Percentiles rank a stretch among this genome's conserved stretches.
Evolutionary conservation across 2,329 filamentous ascomycete genomes (phyloP).

Genomic region (Talaromyces sp.): DNA sequence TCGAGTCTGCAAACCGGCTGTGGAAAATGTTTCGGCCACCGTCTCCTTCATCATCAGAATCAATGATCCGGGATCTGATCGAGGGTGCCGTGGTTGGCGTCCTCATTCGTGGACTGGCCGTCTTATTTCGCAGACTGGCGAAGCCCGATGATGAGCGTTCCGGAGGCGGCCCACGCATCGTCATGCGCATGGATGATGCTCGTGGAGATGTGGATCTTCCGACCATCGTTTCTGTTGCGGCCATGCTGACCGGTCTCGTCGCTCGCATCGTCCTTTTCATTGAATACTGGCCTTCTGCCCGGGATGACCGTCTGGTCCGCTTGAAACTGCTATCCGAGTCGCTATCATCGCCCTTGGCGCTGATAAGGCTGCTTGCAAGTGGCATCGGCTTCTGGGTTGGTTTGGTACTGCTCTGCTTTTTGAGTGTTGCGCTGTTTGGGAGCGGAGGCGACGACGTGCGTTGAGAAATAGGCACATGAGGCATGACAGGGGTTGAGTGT

Average conservation of each 20-base stretch:
- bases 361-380: conserved; percentile 33
- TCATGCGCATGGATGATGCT: conserved; percentile 46
- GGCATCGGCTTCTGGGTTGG: conserved; percentile 9
- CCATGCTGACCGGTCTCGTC: conserved; percentile 35
- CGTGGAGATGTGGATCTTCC: conserved; percentile 57
- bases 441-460: conserved; percentile 22
- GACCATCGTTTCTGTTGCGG: conserved; percentile 33
- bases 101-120: conserved; percentile 17
- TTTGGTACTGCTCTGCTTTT: conserved; percentile 2
- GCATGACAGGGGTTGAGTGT: background rate
- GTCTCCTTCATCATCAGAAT: conserved; percentile 60
- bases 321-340: conserved; percentile 74
- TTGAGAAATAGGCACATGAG: background rate
- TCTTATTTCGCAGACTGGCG: conserved; percentile 32
- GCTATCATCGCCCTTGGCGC: conserved; percentile 61
- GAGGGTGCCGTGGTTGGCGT: conserved; percentile 17
- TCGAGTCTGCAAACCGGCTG: conserved; percentile 67
- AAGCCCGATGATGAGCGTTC: conserved; percentile 37
- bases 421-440: conserved; percentile 8
- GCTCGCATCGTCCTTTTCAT: conserved; percentile 73
- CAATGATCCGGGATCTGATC: conserved; percentile 49
- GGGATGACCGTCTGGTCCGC: conserved; percentile 50
- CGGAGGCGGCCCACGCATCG: conserved; percentile 48
- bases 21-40: conserved; percentile 35
- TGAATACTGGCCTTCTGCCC: conserved; percentile 47